Evolutionary conservation across 257 asterid species (phyloP), one percentile per base, ranked within the genome.

Genomic region (Primulina eburnea): DNA sequence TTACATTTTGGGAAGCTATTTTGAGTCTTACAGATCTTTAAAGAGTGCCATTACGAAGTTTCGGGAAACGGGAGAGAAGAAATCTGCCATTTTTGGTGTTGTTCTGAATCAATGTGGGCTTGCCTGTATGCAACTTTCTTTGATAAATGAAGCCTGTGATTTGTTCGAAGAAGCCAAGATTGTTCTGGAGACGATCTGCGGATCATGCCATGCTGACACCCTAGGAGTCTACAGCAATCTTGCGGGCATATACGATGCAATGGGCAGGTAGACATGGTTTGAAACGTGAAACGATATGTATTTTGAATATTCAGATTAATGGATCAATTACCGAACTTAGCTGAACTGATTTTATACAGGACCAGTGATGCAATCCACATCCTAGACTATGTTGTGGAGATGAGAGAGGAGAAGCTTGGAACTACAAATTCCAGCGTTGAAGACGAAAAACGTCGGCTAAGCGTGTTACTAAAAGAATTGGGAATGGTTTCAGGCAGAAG

Each of bases 381-480:
- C 55, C 75, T 94, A 82, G 97, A 94, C 38, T 88, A 86, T 65
- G 86, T 91, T 0, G 96, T 94, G 17, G 86, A 85, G 60, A 72
- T 91, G 85, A 86, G 99, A 74, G 97, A 94, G 83, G 99, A 89
- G 82, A 89, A 74, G 77, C 91, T 89, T 0, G 99, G 99, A 12
- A 93, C 96, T 0, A 95, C 96, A 52, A 88, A 86, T 80, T 90
- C 96, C 0, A 95, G 85, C 8, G 99, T 88, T 53, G 89, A 85
- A 37, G 97, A 94, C 20, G 99, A 94, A 83, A 89, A 83, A 75
- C 76, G 83, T 8, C 80, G 96, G 50, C 75, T 94, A 64, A 81
- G 82, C 5, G 87, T 72, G 80, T 73, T 94, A 59, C 30, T 91
- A 43, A 91, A 86, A 77, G 96, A 86, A 77, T 82, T 88, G 7